Conservation (phyloP, 2,329 filamentous ascomycete species). For the Colletotrichum tropicicola region DNA sequence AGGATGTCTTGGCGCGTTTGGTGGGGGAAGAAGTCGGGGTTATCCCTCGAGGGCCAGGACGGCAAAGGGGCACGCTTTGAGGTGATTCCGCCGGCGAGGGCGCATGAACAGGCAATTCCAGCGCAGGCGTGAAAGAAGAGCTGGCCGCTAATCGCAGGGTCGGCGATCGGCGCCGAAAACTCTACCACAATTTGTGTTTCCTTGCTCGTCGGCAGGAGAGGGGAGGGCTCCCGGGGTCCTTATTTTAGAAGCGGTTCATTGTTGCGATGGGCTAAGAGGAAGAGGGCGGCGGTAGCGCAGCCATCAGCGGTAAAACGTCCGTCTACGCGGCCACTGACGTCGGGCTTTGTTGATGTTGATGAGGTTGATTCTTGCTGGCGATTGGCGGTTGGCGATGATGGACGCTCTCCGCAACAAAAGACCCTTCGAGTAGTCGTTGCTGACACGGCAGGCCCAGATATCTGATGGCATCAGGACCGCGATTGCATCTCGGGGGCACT, state of each 20-base stretch:
- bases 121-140: background rate
- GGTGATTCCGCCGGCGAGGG: background rate
- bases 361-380: background rate
- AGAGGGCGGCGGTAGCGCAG: background rate
- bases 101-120: background rate
- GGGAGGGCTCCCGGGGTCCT: background rate
- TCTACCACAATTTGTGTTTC: background rate
- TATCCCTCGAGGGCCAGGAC: background rate
- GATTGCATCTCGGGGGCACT: too few relatives aligned
- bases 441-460: too few relatives aligned
- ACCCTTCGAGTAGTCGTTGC: too few relatives aligned
- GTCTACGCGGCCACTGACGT: background rate
- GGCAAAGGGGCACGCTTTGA: background rate
- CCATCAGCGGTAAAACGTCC: constrained; percentile 4
- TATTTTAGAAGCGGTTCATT: constrained; percentile 8
- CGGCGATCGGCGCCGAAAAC: constrained; percentile 4
- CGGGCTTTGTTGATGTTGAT: background rate
- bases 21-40: background rate
- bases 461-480: too few relatives aligned
- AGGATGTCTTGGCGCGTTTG: background rate
- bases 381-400: background rate
- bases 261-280: background rate
- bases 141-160: background rate
- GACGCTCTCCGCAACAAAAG: too few relatives aligned
- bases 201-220: background rate